Percentiles rank a stretch among this genome's conserved stretches.
Evolutionary conservation across 257 asterid genomes (phyloP).

Genomic region (Solanum corneliomulleri): DNA sequence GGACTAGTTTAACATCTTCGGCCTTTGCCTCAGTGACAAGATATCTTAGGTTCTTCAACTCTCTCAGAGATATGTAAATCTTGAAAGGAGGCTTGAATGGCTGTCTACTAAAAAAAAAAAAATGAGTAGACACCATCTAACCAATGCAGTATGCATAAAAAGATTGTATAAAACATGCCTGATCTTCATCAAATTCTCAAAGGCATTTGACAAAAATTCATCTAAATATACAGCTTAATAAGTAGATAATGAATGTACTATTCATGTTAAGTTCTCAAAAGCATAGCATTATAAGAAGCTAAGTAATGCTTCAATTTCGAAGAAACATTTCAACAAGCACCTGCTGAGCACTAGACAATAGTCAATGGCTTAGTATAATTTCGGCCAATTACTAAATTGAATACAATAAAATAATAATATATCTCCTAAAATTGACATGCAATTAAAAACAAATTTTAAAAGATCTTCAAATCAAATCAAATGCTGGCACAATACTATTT

Average conservation of each 20-base stretch:
- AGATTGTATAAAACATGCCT: conserved; percentile 80
- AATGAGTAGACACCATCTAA: conserved; percentile 33
- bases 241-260: background rate
- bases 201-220: background rate
- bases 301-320: background rate
- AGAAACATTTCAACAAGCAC: background rate
- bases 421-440: background rate
- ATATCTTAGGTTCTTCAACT: conserved; percentile 42
- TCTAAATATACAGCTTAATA: background rate
- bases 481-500: too few relatives aligned
- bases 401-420: background rate
- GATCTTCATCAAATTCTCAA: conserved; percentile 19
- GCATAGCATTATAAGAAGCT: background rate
- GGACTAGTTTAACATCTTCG: conserved; percentile 26
- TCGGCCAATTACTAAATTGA: background rate
- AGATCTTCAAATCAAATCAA: background rate
- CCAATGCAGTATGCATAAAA: conserved; percentile 56
- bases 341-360: background rate
- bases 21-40: conserved; percentile 46
- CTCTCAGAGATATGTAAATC: conserved; percentile 57
- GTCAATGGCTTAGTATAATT: background rate
- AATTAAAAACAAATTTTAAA: too few relatives aligned
- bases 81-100: conserved; percentile 71
- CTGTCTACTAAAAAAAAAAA: conserved; percentile 47
- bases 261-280: background rate